Evolutionary conservation across 1,139 yeast species (phyloP).

Genomic region (Blastobotrys serpentis): DNA sequence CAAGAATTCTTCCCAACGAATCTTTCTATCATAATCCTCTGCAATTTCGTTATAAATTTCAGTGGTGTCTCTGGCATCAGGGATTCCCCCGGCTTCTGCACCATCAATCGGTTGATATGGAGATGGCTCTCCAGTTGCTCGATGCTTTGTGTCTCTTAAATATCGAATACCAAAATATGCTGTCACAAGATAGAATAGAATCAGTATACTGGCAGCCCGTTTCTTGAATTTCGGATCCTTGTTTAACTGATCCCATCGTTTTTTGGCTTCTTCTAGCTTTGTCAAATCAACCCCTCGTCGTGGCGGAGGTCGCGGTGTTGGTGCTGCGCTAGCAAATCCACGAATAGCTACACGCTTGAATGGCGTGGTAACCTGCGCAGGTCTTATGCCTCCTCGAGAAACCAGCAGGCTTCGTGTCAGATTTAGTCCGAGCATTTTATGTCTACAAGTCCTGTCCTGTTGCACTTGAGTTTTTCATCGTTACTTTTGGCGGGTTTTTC

Average conservation of each 20-base stretch:
- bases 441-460: too few relatives aligned
- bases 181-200: slow-evolving; percentile 31
- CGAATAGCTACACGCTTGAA: not conserved
- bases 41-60: slow-evolving; percentile 79
- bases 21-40: slow-evolving; percentile 73
- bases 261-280: slow-evolving; percentile 14
- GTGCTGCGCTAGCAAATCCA: not conserved
- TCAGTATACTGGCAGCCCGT: slow-evolving; percentile 20
- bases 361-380: not conserved
- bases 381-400: not conserved
- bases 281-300: slow-evolving; percentile 15
- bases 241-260: slow-evolving; percentile 14
- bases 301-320: slow-evolving; percentile 11
- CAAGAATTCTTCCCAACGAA: slow-evolving; percentile 81
- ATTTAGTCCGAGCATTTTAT: not conserved
- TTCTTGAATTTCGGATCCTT: slow-evolving; percentile 15
- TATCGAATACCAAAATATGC: slow-evolving; percentile 36
- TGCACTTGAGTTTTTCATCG: not conserved
- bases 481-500: too few relatives aligned
- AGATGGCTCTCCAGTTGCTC: slow-evolving; percentile 38
- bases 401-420: not conserved
- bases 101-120: slow-evolving; percentile 33
- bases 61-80: slow-evolving; percentile 79
- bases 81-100: slow-evolving; percentile 31
- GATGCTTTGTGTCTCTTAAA: slow-evolving; percentile 38